Conservation (phyloP, 306 rosid species). For the Lathyrus sativus region DNA sequence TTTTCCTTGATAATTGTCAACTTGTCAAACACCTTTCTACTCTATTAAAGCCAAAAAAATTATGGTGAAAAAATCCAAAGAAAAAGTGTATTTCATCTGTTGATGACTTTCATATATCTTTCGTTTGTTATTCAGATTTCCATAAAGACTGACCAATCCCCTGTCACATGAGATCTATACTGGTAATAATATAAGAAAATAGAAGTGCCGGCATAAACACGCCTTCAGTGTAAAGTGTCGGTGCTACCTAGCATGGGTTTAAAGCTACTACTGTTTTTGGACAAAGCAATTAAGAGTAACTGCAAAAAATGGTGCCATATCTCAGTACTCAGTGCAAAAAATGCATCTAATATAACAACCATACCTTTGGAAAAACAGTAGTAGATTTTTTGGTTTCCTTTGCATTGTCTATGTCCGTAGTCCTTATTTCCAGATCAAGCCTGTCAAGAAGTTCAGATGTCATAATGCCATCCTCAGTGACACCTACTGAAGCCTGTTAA, state of each 20-base stretch:
- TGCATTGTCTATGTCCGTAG: conserved; percentile 37
- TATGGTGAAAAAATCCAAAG: neutral
- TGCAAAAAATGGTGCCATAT: neutral
- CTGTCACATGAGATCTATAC: neutral
- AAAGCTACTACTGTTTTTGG: conserved; percentile 1
- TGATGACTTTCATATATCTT: conserved; percentile 15
- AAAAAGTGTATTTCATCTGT: conserved; percentile 1
- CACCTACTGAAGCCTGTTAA: conserved; percentile 62
- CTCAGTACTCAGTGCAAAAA: conserved; percentile 13
- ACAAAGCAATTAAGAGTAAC: conserved; percentile 9
- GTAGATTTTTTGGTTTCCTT: conserved; percentile 36
- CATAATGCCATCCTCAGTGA: conserved; percentile 83
- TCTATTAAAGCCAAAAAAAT: conserved; percentile 14
- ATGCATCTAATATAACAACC: conserved; percentile 29
- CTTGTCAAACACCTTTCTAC: neutral
- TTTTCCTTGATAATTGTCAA: conserved; percentile 16
- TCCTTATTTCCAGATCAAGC: conserved; percentile 44
- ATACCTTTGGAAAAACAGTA: conserved; percentile 51
- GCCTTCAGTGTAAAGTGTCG: neutral
- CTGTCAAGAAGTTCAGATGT: conserved; percentile 74
- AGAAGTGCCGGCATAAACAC: neutral
- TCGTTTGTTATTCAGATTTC: conserved; percentile 17
- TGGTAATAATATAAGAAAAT: neutral
- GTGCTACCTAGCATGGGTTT: neutral
- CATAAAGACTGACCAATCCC: conserved; percentile 21